phyloP scores from a whole-genome alignment of 352 stramenopile species.

The Globisporangium rhizosaccharum region DNA sequence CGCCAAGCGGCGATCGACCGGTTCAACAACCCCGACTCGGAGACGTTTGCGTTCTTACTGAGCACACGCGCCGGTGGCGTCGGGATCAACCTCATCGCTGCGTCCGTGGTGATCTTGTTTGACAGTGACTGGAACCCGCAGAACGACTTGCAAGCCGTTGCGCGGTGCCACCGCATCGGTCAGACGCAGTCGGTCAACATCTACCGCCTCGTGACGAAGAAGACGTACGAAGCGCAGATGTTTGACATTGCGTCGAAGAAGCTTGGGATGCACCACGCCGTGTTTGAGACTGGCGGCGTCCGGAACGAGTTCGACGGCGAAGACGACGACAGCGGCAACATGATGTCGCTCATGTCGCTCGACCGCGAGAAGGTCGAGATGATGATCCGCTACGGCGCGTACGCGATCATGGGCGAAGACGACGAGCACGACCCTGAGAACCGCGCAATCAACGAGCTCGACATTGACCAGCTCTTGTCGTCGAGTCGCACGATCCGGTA shows the following conservation, averaged over 20 bases:
- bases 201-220: constrained; percentile 98
- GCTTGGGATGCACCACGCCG: constrained; percentile 97
- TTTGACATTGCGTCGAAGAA: constrained; percentile 99
- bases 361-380: constrained; percentile 98
- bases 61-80: constrained; percentile 96
- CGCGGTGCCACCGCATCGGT: constrained; percentile 98
- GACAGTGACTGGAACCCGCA: constrained; percentile 99
- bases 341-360: constrained; percentile 90
- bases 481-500: constrained; percentile 87
- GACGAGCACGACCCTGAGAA: constrained; percentile 91
- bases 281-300: constrained; percentile 93
- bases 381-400: constrained; percentile 96
- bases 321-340: constrained; percentile 89
- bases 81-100: constrained; percentile 95
- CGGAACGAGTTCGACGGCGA: constrained; percentile 93
- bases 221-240: constrained; percentile 99
- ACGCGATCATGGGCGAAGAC: constrained; percentile 96
- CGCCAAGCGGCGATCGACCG: constrained; percentile 98
- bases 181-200: constrained; percentile 99
- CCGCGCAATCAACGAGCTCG: constrained; percentile 84
- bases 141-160: constrained; percentile 97
- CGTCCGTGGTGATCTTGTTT: constrained; percentile 81
- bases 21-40: constrained; percentile 92
- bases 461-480: constrained; percentile 84
- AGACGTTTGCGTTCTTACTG: constrained; percentile 97